These are phyloP conservation scores for Apostasia shenzhenica DNA, from an alignment of 106 monocot species.

Conservation along the genomic window DNA sequence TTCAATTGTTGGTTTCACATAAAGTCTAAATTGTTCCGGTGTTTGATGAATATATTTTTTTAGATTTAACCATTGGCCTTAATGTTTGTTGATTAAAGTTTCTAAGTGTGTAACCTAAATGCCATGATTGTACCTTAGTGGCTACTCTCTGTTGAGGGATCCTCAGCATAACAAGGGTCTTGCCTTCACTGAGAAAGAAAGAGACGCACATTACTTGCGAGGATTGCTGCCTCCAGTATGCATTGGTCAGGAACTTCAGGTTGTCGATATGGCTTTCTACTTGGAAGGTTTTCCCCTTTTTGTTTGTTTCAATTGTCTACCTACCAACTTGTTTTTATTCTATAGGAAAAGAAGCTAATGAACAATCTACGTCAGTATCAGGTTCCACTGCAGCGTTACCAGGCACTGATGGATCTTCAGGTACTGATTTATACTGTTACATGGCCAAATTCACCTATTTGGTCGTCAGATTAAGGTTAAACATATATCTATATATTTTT, in stretches of 20 bases:
- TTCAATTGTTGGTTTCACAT: no score
- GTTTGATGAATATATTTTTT: no score
- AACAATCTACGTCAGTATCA: conserved; percentile 69
- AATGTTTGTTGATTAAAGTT: no score
- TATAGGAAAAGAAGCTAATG: conserved; percentile 70
- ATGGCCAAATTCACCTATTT: no score
- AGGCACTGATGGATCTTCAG: conserved; percentile 84
- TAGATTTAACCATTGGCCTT: no score
- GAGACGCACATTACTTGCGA: conserved; percentile 71
- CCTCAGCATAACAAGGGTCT: conserved; percentile 85
- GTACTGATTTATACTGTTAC: not conserved
- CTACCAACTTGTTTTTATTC: not conserved
- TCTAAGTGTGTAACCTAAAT: no score
- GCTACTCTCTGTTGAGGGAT: conserved; percentile 71
- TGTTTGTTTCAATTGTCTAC: not conserved
- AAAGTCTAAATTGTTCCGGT: no score
- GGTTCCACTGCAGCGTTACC: conserved; percentile 68
- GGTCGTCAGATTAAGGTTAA: no score
- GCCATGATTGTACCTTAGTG: conserved; percentile 18
- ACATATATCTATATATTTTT: no score
- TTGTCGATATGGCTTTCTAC: not conserved
- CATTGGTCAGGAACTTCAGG: conserved; percentile 63
- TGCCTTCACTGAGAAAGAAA: conserved; percentile 68
- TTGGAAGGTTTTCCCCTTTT: not conserved
- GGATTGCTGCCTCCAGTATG: conserved; percentile 66